A percentile compares a stretch with the other conserved stretches of the same genome.
Conservation (phyloP, 768 basidiomycete genomes). For the Boletus coccyginus region DNA sequence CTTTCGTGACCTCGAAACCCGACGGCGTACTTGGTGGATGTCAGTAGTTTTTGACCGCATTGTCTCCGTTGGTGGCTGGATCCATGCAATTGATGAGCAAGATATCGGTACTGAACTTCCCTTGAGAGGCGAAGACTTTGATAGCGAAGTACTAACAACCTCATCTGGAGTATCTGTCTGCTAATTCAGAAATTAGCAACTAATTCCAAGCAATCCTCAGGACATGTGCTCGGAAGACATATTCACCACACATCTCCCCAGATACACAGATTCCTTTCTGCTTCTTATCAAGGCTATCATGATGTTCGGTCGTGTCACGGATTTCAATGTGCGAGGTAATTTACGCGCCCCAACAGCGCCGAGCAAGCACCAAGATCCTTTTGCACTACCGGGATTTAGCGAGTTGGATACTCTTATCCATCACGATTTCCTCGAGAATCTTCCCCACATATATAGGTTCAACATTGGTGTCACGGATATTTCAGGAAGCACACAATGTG, state of each 20-base stretch:
- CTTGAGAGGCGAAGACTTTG: constrained; percentile 71
- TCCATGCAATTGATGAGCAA: constrained; percentile 79
- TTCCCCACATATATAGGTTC: constrained; percentile 67
- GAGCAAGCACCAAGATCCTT: constrained; percentile 73
- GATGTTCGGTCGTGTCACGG: constrained; percentile 83
- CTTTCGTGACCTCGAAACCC: constrained; percentile 68
- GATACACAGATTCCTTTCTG: constrained; percentile 80
- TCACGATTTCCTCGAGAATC: constrained; percentile 62
- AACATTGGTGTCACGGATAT: constrained; percentile 60
- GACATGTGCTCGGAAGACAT: constrained; percentile 60
- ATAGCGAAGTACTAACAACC: constrained; percentile 54
- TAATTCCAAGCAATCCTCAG: constrained; percentile 73
- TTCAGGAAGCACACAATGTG: constrained; percentile 48
- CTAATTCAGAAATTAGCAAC: constrained; percentile 40
- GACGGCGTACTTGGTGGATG: constrained; percentile 91
- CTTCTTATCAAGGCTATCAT: constrained; percentile 81
- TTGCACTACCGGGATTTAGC: constrained; percentile 60
- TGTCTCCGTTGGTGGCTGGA: constrained; percentile 78
- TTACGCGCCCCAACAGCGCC: constrained; percentile 63
- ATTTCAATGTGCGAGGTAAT: constrained; percentile 77
- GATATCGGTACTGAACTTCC: constrained; percentile 86
- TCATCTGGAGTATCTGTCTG: constrained; percentile 1
- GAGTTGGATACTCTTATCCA: constrained; percentile 68
- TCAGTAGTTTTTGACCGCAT: constrained; percentile 84
- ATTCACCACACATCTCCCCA: constrained; percentile 66